A percentile compares a stretch with the other conserved stretches of the same genome.
phyloP scores from a whole-genome alignment of 1,284 basidiomycete species.

The Earliella scabrosa region DNA sequence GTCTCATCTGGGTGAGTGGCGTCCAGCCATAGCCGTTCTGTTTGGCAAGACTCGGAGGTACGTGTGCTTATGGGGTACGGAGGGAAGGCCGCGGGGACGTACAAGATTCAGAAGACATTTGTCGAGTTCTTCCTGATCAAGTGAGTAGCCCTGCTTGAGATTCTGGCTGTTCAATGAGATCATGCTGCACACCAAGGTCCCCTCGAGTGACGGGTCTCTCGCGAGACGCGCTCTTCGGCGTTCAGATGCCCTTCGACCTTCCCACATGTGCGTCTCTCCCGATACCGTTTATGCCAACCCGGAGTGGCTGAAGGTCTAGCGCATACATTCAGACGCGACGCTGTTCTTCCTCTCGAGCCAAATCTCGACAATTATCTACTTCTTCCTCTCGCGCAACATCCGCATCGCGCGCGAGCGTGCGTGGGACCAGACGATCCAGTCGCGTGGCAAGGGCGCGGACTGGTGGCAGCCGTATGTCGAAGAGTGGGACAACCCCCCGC shows the following conservation, averaged over 20 bases:
- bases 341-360: slow-evolving; percentile 75
- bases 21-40: too few relatives aligned
- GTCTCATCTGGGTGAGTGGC: slow-evolving; percentile 64
- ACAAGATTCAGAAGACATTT: slow-evolving; percentile 64
- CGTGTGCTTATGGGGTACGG: not conserved
- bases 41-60: not conserved
- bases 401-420: slow-evolving; percentile 76
- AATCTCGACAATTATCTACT: slow-evolving; percentile 72
- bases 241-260: slow-evolving; percentile 64
- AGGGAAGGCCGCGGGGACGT: slow-evolving; percentile 61
- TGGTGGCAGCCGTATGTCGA: slow-evolving; percentile 91
- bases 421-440: slow-evolving; percentile 81
- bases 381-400: slow-evolving; percentile 79
- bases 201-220: slow-evolving; percentile 69
- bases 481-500: slow-evolving; percentile 80
- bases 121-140: slow-evolving; percentile 66
- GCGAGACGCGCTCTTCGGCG: slow-evolving; percentile 65
- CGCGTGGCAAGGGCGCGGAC: slow-evolving; percentile 77
- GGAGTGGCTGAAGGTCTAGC: not conserved
- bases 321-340: slow-evolving; percentile 62
- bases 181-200: slow-evolving; percentile 47
- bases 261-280: slow-evolving; percentile 58
- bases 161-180: not conserved
- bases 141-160: slow-evolving; percentile 39
- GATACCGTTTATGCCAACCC: not conserved